phyloP scores from a whole-genome alignment of 192 early-diverging fungal genomes.

The Rhizophagus sp. region DNA sequence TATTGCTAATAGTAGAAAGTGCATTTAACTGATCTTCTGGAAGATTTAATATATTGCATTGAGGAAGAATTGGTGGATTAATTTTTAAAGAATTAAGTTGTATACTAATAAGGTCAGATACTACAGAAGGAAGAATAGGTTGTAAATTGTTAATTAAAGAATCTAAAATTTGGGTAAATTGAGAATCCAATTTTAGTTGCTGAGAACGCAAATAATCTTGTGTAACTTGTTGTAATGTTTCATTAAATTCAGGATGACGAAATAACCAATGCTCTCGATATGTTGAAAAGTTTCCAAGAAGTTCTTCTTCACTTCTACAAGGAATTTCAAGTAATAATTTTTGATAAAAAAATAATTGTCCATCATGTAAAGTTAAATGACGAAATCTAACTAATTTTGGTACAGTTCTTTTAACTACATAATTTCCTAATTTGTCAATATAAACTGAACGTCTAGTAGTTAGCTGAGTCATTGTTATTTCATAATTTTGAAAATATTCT shows the following conservation, averaged over 20 bases:
- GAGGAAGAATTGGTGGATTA: too few species aligned
- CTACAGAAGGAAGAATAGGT: too few species aligned
- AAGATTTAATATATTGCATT: too few species aligned
- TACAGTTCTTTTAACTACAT: neutral
- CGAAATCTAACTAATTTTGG: neutral
- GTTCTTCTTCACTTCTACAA: neutral
- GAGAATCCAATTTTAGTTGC: too few species aligned
- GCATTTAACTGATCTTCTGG: too few species aligned
- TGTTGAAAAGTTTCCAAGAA: neutral
- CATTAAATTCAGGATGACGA: neutral
- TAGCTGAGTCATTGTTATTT: neutral
- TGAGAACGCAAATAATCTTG: too few species aligned
- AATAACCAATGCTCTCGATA: neutral
- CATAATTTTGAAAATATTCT: neutral
- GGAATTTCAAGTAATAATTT: neutral
- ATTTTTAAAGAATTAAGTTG: too few species aligned
- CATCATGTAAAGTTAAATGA: neutral
- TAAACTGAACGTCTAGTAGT: neutral
- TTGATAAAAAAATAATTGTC: constrained; percentile 14
- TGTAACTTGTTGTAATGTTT: neutral
- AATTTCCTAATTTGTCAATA: neutral
- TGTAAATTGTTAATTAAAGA: too few species aligned
- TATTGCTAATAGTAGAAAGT: too few species aligned
- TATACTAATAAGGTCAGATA: too few species aligned
- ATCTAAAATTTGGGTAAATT: too few species aligned